Conservation (phyloP, 352 stramenopile genomes). For the Phytophthora agathidicida region DNA sequence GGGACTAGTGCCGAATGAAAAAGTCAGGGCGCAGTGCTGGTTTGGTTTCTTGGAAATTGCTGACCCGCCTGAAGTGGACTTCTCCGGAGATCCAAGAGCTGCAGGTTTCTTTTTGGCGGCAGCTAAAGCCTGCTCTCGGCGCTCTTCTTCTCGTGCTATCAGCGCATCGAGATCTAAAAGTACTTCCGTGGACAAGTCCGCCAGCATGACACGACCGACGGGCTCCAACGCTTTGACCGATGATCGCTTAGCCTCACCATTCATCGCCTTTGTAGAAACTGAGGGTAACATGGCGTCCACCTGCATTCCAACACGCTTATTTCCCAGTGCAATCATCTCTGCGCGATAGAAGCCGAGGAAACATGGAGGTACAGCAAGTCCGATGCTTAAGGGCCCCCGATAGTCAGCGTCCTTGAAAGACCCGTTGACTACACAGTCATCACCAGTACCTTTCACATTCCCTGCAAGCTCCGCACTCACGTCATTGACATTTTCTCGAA, state of each 20-base stretch:
- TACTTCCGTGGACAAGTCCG: constrained; percentile 58
- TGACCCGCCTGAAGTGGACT: background rate
- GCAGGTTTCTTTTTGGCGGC: constrained; percentile 7
- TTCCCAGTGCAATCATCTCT: constrained; percentile 54
- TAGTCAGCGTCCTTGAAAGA: constrained; percentile 72
- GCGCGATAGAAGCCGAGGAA: constrained; percentile 65
- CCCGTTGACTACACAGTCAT: constrained; percentile 59
- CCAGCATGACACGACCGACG: constrained; percentile 48
- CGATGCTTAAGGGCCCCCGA: constrained; percentile 55
- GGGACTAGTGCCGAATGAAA: constrained; percentile 27
- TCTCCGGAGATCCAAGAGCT: constrained; percentile 1
- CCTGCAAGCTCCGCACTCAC: constrained; percentile 58
- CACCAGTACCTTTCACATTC: constrained; percentile 51
- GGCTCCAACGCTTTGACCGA: constrained; percentile 32
- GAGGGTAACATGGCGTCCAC: constrained; percentile 60
- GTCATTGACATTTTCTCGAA: constrained; percentile 63
- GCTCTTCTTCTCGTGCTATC: constrained; percentile 45
- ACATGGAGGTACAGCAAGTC: constrained; percentile 49
- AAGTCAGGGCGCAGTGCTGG: constrained; percentile 27
- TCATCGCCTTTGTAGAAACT: background rate
- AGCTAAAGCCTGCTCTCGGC: constrained; percentile 9
- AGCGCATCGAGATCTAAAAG: constrained; percentile 66
- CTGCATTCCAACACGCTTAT: constrained; percentile 55
- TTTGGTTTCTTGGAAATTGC: constrained; percentile 13
- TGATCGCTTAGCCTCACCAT: constrained; percentile 12